These are phyloP conservation scores for Wickerhamiella pararugosa DNA, from an alignment of 1,139 yeast species.

Conservation along the genomic window DNA sequence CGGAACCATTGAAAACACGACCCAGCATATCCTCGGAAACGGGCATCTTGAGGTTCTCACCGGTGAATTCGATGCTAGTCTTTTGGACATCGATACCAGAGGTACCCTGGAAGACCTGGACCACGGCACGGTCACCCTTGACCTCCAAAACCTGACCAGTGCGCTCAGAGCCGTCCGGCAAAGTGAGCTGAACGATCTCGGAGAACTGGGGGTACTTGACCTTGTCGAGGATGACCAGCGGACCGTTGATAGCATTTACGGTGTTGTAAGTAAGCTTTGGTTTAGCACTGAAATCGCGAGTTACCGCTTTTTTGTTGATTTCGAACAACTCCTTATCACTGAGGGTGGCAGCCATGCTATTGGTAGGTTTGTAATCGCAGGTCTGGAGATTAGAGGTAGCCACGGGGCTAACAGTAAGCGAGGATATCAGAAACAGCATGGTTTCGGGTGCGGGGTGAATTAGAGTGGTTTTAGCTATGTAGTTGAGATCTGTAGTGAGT, in stretches of 20 bases:
- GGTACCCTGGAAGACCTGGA: slow-evolving; percentile 97
- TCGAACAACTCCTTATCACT: slow-evolving; percentile 31
- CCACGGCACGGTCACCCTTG: slow-evolving; percentile 92
- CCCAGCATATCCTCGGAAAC: slow-evolving; percentile 97
- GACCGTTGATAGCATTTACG: slow-evolving; percentile 96
- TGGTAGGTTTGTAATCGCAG: neutral
- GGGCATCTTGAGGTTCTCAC: slow-evolving; percentile 80
- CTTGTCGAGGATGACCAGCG: slow-evolving; percentile 86
- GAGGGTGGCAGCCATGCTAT: slow-evolving; percentile 14
- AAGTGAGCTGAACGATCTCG: slow-evolving; percentile 89
- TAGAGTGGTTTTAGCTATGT: neutral
- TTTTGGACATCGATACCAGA: slow-evolving; percentile 95
- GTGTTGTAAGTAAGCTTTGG: slow-evolving; percentile 90
- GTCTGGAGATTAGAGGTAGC: too few relatives aligned
- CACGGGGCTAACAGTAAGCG: neutral
- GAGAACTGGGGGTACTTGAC: slow-evolving; percentile 93
- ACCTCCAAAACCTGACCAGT: slow-evolving; percentile 98
- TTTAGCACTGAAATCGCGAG: slow-evolving; percentile 76
- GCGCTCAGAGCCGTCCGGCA: slow-evolving; percentile 87
- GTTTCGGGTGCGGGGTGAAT: neutral
- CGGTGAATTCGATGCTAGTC: slow-evolving; percentile 94
- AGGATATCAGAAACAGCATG: neutral
- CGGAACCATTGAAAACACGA: slow-evolving; percentile 96
- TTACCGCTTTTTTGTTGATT: slow-evolving; percentile 79
- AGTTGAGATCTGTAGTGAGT: neutral